These are phyloP conservation scores for Rugonectria rugulosa DNA, from an alignment of 2,329 filamentous ascomycete species.

Conservation along the genomic window DNA sequence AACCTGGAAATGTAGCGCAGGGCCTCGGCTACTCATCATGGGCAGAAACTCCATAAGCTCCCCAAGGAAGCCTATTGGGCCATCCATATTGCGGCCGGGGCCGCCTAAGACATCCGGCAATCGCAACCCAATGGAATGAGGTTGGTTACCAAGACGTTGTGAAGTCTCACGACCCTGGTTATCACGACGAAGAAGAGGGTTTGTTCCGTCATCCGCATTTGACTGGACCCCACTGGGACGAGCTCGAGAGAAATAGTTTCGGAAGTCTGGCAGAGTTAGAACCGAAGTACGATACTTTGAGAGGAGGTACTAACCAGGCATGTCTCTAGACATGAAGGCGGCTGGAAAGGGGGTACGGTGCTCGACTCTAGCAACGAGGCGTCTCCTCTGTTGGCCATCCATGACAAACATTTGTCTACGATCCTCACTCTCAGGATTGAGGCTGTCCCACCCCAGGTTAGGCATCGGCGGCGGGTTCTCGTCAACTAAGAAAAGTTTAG, in stretches of 20 bases:
- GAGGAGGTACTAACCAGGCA: slow-evolving; percentile 53
- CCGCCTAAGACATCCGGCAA: slow-evolving; percentile 56
- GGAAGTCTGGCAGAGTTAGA: slow-evolving; percentile 50
- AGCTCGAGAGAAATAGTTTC: slow-evolving; percentile 58
- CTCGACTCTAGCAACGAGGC: slow-evolving; percentile 44
- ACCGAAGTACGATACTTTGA: slow-evolving; percentile 5
- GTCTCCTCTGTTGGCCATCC: slow-evolving; percentile 55
- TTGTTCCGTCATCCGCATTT: slow-evolving; percentile 79
- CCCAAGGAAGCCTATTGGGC: slow-evolving; percentile 63
- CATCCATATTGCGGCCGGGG: slow-evolving; percentile 50
- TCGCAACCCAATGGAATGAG: slow-evolving; percentile 62
- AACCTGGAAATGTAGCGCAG: slow-evolving; percentile 68
- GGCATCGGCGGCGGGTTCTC: slow-evolving; percentile 57
- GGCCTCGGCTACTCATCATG: slow-evolving; percentile 53
- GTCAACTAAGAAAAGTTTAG: slow-evolving; percentile 28
- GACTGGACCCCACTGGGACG: slow-evolving; percentile 61
- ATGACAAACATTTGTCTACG: slow-evolving; percentile 57
- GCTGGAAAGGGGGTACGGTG: slow-evolving; percentile 68
- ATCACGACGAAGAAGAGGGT: slow-evolving; percentile 80
- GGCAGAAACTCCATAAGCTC: slow-evolving; percentile 65
- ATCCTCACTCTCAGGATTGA: slow-evolving; percentile 59
- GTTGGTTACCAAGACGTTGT: slow-evolving; percentile 58
- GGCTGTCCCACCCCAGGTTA: slow-evolving; percentile 65
- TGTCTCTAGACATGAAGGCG: slow-evolving; percentile 63
- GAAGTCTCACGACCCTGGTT: slow-evolving; percentile 53